Percentiles rank a stretch among this genome's conserved stretches.
Conservation (phyloP, 331 rosid genomes). For the Pyracantha coccinea region DNA sequence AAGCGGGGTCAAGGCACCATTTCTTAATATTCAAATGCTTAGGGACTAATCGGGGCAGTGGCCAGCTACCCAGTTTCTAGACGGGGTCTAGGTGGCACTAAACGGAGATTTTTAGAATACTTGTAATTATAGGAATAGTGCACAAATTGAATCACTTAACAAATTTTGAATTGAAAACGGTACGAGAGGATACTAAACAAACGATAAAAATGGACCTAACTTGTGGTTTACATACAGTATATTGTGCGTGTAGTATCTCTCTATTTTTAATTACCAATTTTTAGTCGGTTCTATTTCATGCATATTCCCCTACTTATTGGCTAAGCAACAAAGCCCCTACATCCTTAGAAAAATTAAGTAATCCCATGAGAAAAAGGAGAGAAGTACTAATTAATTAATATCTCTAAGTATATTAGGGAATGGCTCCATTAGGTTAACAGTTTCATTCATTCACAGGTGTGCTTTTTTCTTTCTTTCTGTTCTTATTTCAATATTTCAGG, state of each 20-base stretch:
- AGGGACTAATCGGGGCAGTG: too few relatives aligned
- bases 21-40: too few relatives aligned
- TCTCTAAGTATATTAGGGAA: not conserved
- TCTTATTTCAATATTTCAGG: too few relatives aligned
- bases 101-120: too few relatives aligned
- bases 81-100: too few relatives aligned
- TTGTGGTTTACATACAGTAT: not conserved
- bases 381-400: not conserved
- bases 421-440: not conserved
- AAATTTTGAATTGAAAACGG: not conserved
- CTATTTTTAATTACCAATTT: not conserved
- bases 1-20: too few relatives aligned
- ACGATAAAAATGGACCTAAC: too few relatives aligned
- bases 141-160: not conserved
- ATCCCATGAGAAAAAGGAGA: not conserved
- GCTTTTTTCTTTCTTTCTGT: not conserved
- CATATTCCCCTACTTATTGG: not conserved
- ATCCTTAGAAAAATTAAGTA: not conserved
- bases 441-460: not conserved
- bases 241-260: not conserved
- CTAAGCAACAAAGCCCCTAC: not conserved
- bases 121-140: not conserved
- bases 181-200: not conserved
- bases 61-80: rapidly evolving
- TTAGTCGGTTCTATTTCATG: not conserved